Conservation (phyloP, 225 moss, liverwort and hornwort species). For the Climacium dendroides region DNA sequence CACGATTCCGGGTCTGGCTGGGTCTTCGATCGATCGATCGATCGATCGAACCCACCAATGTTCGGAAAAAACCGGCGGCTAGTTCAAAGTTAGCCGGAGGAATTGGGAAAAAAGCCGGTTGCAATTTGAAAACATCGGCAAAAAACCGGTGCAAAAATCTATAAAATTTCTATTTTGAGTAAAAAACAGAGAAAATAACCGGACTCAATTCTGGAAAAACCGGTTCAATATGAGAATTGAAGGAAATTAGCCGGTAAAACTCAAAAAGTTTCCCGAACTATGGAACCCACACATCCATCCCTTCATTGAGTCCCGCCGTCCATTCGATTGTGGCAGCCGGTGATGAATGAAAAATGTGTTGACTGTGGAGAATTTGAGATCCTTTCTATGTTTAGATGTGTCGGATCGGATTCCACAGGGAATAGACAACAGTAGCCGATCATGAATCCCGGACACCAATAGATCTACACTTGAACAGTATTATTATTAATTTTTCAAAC, state of each 20-base stretch:
- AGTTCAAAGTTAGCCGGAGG: no score
- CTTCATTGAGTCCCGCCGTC: not conserved
- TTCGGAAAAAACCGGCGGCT: no score
- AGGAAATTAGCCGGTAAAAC: no score
- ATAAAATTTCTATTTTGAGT: no score
- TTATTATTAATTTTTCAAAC: not conserved
- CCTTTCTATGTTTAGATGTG: not conserved
- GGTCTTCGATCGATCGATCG: not conserved
- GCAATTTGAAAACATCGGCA: no score
- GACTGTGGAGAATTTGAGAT: not conserved
- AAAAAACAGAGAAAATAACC: no score
- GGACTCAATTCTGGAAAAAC: no score
- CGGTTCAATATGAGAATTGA: no score
- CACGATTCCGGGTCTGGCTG: not conserved
- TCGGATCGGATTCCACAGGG: not conserved
- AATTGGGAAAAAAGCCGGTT: no score
- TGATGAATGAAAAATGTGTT: not conserved
- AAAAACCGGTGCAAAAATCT: no score
- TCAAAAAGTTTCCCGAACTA: no score
- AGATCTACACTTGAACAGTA: not conserved
- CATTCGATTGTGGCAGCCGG: not conserved
- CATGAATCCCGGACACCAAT: not conserved
- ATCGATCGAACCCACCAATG: no score
- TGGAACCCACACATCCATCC: not conserved
- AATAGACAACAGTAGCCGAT: not conserved